A percentile compares a stretch with the other conserved stretches of the same genome.
Evolutionary conservation across 164 flowering plant species (phyloP).

Genomic region (Chloranthus sessilifolius): DNA sequence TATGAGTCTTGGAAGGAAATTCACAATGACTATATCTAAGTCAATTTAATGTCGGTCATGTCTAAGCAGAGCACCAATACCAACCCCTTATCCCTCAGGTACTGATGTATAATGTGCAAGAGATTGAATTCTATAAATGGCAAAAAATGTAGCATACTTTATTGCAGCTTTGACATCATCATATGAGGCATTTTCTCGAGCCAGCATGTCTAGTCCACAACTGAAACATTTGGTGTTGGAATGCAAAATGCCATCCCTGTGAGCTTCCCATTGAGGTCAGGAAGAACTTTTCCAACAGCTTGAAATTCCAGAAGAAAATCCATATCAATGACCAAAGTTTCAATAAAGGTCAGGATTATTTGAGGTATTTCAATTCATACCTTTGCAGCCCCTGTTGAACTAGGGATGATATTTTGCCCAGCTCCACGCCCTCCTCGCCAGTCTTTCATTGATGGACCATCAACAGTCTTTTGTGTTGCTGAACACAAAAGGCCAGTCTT

Average conservation of each 20-base stretch:
- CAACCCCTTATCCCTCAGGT: too few relatives aligned
- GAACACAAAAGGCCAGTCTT: slow-evolving; percentile 18
- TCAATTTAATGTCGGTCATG: too few relatives aligned
- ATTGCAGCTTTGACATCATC: slow-evolving; percentile 93
- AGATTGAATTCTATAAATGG: too few relatives aligned
- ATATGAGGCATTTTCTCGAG: slow-evolving; percentile 85
- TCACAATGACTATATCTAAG: too few relatives aligned
- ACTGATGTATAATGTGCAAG: too few relatives aligned
- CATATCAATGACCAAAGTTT: neutral
- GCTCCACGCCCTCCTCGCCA: slow-evolving; percentile 99
- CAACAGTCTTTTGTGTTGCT: slow-evolving; percentile 98
- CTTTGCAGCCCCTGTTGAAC: slow-evolving; percentile 99
- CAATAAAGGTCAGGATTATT: neutral
- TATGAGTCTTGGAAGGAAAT: too few relatives aligned
- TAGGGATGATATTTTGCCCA: slow-evolving; percentile 90
- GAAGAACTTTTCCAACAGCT: slow-evolving; percentile 99
- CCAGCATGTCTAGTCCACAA: slow-evolving; percentile 93
- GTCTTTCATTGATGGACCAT: slow-evolving; percentile 98
- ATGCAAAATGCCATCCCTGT: slow-evolving; percentile 99
- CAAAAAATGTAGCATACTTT: slow-evolving; percentile 67
- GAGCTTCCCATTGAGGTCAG: slow-evolving; percentile 94
- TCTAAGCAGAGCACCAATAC: too few relatives aligned
- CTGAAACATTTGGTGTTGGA: slow-evolving; percentile 97
- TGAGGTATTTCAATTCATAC: slow-evolving; percentile 21
- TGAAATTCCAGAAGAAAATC: slow-evolving; percentile 18